Conservation (phyloP, 495 filamentous ascomycete genomes). For the Melanomma pulvis-pyrius region DNA sequence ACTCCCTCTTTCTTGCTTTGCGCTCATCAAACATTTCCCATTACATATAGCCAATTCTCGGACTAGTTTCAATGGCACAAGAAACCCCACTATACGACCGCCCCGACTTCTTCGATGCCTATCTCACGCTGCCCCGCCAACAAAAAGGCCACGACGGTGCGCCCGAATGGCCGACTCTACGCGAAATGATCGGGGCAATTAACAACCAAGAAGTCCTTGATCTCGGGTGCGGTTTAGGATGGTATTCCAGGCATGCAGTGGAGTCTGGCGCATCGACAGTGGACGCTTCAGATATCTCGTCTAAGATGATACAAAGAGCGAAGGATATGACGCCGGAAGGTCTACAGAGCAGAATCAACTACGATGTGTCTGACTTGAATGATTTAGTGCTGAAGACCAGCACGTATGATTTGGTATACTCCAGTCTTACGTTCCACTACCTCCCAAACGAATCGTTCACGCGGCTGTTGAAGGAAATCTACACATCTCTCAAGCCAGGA, state of each 20-base stretch:
- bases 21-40: too few relatives aligned
- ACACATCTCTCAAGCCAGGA: slow-evolving; percentile 3
- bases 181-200: not conserved
- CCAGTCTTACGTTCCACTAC: slow-evolving; percentile 11
- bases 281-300: not conserved
- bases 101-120: not conserved
- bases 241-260: not conserved
- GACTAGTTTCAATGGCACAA: too few relatives aligned
- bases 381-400: not conserved
- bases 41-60: too few relatives aligned
- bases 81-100: slow-evolving; percentile 4
- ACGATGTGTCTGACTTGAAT: not conserved
- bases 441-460: not conserved
- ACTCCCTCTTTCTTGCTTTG: too few relatives aligned
- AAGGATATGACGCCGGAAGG: not conserved
- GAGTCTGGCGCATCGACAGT: not conserved
- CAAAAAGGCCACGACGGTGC: slow-evolving; percentile 3
- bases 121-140: slow-evolving; percentile 1
- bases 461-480: slow-evolving; percentile 3
- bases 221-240: slow-evolving; percentile 11
- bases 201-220: not conserved
- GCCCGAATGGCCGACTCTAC: slow-evolving; percentile 3
- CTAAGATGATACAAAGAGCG: slow-evolving; percentile 8
- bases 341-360: not conserved
- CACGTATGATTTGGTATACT: slow-evolving; percentile 8